These are phyloP conservation scores for Ananas comosus DNA, from an alignment of 176 grass and related monocot species.

Conservation along the genomic window DNA sequence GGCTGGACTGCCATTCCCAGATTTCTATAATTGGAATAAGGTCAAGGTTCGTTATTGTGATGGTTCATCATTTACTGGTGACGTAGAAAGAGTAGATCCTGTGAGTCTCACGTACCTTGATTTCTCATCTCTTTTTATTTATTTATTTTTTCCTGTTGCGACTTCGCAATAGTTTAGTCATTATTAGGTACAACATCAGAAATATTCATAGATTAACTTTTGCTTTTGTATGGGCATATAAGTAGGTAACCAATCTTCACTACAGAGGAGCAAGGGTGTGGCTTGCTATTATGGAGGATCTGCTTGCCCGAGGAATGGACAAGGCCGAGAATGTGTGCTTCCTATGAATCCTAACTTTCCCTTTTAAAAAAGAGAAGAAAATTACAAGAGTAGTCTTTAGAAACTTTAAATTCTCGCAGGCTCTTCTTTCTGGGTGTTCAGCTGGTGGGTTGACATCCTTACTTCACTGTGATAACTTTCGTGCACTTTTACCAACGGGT, in stretches of 20 bases:
- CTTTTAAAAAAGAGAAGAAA: conserved; percentile 6
- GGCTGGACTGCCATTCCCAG: conserved; percentile 15
- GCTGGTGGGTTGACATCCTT: conserved; percentile 80
- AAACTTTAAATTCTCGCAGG: conserved; percentile 33
- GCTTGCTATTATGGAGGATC: conserved; percentile 68
- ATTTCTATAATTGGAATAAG: conserved; percentile 85
- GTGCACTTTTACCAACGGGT: conserved; percentile 38
- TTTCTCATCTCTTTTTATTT: not conserved
- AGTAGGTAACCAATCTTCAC: conserved; percentile 51
- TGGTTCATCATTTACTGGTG: conserved; percentile 75
- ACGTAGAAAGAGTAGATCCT: conserved; percentile 43
- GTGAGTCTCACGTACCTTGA: conserved; percentile 28
- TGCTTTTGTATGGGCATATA: conserved; percentile 8
- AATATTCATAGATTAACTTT: conserved; percentile 1
- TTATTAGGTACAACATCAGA: not conserved
- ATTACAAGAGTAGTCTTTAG: conserved; percentile 2
- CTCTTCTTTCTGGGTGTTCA: conserved; percentile 85
- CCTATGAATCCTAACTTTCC: not conserved
- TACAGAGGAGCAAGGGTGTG: conserved; percentile 71
- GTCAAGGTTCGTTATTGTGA: conserved; percentile 81
- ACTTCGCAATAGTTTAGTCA: not conserved
- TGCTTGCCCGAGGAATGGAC: conserved; percentile 59
- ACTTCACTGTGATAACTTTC: conserved; percentile 76
- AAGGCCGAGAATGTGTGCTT: conserved; percentile 55
- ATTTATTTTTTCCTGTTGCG: not conserved